Evolutionary conservation across 495 filamentous ascomycete species (phyloP), one percentile per base, ranked within the genome.

Genomic region (Penicillium lividum): DNA sequence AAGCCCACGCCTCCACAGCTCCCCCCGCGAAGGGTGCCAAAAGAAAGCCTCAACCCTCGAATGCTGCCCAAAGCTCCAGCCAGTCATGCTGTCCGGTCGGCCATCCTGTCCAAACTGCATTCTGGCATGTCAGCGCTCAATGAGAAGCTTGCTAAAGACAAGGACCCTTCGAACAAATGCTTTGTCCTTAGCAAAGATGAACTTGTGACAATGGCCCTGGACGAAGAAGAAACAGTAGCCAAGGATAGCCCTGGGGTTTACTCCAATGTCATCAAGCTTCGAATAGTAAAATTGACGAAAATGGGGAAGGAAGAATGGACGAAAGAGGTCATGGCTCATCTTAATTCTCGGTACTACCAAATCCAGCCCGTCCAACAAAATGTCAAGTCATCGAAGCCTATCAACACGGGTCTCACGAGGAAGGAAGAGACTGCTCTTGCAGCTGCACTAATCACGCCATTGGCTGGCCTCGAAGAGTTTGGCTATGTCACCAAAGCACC

Each of bases 141-240:
- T 70, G 65, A 79, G 3, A 73, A 82, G 50, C 54, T 85, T 31
- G 59, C 56, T 5, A 77, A 77, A 27, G 71, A 75, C 33, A 78
- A 82, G 31, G 83, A 86, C 44, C 60, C 80, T 15, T 77, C 78
- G 29, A 84, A 85, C 50, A 82, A 77, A 38, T 80, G 76, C 25
- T 71, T 93, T 10, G 57, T 85, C 10, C 73, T 94, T 4, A 85
- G 82, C 3, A 70, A 83, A 0, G 84, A 91, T 61, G 85, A 90
- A 56, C 75, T 98, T 25, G 85, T 96, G 7, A 82, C 81, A 40
- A 82, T 89, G 70, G 88, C 91, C 3, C 76, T 97, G 3, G 91
- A 97, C 60, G 86, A 92, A 53, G 94, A 99, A 71, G 86, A 96
- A 65, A 86, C 83, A 53, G 71, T 86, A 28, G 92, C 92, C 1